Base-by-base conservation (phyloP, 768 basidiomycete genomes). In the Mycena haematopus region DNA sequence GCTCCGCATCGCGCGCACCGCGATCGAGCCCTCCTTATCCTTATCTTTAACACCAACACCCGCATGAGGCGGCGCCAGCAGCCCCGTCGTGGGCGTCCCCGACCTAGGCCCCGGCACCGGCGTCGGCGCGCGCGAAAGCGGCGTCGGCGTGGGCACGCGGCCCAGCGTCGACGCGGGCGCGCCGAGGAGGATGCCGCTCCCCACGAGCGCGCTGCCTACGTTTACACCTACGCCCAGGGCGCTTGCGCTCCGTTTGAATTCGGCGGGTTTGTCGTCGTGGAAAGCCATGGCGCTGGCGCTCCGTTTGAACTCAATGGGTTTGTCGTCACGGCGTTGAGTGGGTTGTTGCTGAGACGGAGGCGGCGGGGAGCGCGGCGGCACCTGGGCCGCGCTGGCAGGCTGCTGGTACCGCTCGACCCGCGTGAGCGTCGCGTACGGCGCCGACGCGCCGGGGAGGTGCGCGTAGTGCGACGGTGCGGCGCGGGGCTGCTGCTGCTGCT, bases 1-100 rank as follows among this genome's bases (percentile, higher is more conserved):
- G 15, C 87, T 89, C 45, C 88, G 81, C 78, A 93, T 93, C 6
- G 92, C 92, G 6, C 92, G 84, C 29, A 93, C 60, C 0, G 92
- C 92, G 45, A 93, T 90, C 0, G 89, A 91, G 31, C 82, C 85
- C 29, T 68, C 67, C n/a, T 56, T 52, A 9, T 65, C 55, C 36
- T 52, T 65, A n/a, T 42, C 52, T 45, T 33, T 21, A 1, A 15
- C 27, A 25, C 17, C 68, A 35, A 38, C 62, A 55, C 6, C 61
- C 11, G 69, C 65, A 3, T 70, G 62, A n/a, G 80, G 77, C 21
- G 78, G 77, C 2, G 78, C 78, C 25, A 79, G 75, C 0, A 82
- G 59, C 13, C 78, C 77, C 21, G 73, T 52, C 2, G 77, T 77
- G n/a, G 74, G 73, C 8, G 80, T 77, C 17, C 72, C 74, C 1